Percentiles rank a stretch among this genome's conserved stretches.
phyloP scores from a whole-genome alignment of 2,329 filamentous ascomycete species.

The Alternaria alternata region DNA sequence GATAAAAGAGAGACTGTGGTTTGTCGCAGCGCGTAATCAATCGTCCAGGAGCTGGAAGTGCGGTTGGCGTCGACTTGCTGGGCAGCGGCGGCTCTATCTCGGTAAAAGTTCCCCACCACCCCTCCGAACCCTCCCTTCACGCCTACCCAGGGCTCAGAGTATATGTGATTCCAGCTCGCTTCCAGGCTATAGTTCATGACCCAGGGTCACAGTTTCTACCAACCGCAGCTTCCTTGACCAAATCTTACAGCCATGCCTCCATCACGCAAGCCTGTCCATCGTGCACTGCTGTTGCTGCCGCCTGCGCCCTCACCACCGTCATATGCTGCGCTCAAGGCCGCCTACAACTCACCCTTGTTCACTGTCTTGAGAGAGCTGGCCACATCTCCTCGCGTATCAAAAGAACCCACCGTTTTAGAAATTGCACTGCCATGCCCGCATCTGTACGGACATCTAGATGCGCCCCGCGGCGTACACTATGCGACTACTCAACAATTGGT shows the following conservation, averaged over 20 bases:
- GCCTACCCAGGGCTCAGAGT: not conserved
- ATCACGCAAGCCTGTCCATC: constrained; percentile 24
- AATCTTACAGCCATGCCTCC: constrained; percentile 38
- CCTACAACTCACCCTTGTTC: constrained; percentile 54
- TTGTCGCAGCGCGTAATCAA: constrained; percentile 20
- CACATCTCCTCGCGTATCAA: constrained; percentile 37
- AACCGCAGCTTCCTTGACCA: not conserved
- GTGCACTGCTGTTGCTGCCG: constrained; percentile 55
- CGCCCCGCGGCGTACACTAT: constrained; percentile 68
- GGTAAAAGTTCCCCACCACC: constrained; percentile 19
- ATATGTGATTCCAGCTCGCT: not conserved
- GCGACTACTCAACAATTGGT: constrained; percentile 75
- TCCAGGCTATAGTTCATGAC: not conserved
- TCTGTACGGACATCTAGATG: constrained; percentile 61
- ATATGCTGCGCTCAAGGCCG: constrained; percentile 53
- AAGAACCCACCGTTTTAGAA: constrained; percentile 58
- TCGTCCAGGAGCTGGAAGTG: constrained; percentile 9
- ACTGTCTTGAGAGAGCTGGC: constrained; percentile 54
- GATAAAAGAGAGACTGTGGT: constrained; percentile 7
- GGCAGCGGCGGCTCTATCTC: constrained; percentile 17
- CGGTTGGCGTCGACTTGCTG: constrained; percentile 13
- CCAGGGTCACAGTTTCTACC: not conserved
- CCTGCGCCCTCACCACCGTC: constrained; percentile 53
- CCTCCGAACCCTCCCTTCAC: constrained; percentile 16
- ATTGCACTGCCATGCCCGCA: constrained; percentile 71